Percentiles rank a stretch among this genome's conserved stretches.
phyloP scores from a whole-genome alignment of 345 rosid species.

The Gossypium australe region DNA sequence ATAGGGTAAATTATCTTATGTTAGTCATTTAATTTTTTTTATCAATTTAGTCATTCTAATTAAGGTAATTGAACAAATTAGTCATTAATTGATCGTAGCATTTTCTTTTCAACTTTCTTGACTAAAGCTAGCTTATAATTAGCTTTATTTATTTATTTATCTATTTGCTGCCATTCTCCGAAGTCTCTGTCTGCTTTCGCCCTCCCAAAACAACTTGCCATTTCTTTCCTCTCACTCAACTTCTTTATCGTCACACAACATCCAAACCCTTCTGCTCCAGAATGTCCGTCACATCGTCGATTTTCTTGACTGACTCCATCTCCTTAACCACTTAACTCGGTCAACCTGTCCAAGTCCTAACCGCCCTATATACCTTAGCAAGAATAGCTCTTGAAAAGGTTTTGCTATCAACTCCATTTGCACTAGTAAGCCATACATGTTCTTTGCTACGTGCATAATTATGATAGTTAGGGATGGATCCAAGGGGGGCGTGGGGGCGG shows the following conservation, averaged over 20 bases:
- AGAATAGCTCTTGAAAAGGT: constrained; percentile 88
- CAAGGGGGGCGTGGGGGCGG: no score
- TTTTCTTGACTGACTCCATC: constrained; percentile 36
- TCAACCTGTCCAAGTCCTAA: constrained; percentile 52
- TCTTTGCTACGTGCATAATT: constrained; percentile 3
- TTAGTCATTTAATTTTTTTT: no score
- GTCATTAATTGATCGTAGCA: no score
- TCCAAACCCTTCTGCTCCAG: constrained; percentile 17
- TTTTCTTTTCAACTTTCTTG: no score
- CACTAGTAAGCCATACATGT: constrained; percentile 81
- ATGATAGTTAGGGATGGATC: no score
- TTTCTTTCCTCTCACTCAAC: constrained; percentile 12
- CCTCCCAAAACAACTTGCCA: constrained; percentile 22
- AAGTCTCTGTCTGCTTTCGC: constrained; percentile 8
- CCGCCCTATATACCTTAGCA: constrained; percentile 69
- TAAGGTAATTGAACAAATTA: no score
- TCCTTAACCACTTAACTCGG: constrained; percentile 45
- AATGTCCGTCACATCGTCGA: constrained; percentile 34
- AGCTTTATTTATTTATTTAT: no score
- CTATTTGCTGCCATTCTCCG: not conserved
- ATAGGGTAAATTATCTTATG: no score
- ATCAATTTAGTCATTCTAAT: no score
- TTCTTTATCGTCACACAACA: constrained; percentile 12
- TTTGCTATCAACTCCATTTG: constrained; percentile 86
- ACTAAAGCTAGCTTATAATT: no score